Evolutionary conservation across 2,329 filamentous ascomycete genomes (phyloP).

Genomic region (Penicillium brevicompactum): DNA sequence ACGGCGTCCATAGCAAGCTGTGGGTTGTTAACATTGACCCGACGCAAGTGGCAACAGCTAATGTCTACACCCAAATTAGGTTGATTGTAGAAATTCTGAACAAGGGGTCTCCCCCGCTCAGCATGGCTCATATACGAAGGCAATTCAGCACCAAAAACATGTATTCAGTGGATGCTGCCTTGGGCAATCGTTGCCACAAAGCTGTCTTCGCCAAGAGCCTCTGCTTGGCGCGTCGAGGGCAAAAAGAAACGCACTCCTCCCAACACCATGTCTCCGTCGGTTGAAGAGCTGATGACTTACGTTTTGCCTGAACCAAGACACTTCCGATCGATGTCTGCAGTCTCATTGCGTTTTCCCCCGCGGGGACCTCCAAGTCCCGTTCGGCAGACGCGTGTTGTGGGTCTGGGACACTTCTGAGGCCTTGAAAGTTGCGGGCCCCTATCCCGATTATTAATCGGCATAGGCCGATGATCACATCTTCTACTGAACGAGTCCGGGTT

Average conservation of each 20-base stretch:
- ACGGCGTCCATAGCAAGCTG: slow-evolving; percentile 64
- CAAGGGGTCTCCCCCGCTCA: slow-evolving; percentile 68
- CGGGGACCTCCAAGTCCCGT: not conserved
- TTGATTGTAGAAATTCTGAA: slow-evolving; percentile 70
- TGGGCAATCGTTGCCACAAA: slow-evolving; percentile 63
- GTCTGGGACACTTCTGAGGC: not conserved
- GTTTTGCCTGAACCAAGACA: too few relatives aligned
- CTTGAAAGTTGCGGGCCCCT: not conserved
- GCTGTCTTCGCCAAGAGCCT: slow-evolving; percentile 2
- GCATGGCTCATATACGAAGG: slow-evolving; percentile 72
- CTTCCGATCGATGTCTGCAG: too few relatives aligned
- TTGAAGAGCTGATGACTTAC: not conserved
- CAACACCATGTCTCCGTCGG: slow-evolving; percentile 20
- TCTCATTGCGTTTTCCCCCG: not conserved
- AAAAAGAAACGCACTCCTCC: too few relatives aligned
- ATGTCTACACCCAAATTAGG: slow-evolving; percentile 70
- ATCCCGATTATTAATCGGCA: not conserved
- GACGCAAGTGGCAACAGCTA: slow-evolving; percentile 63
- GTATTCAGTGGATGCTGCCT: slow-evolving; percentile 63
- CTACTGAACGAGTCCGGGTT: not conserved
- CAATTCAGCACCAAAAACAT: slow-evolving; percentile 55
- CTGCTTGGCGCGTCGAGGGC: slow-evolving; percentile 18
- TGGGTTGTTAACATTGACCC: slow-evolving; percentile 71
- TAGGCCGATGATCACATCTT: not conserved
- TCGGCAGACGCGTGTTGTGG: not conserved